A percentile compares a stretch with the other conserved stretches of the same genome.
Conservation (phyloP, 2,329 filamentous ascomycete genomes). For the Claviceps pusilla region DNA sequence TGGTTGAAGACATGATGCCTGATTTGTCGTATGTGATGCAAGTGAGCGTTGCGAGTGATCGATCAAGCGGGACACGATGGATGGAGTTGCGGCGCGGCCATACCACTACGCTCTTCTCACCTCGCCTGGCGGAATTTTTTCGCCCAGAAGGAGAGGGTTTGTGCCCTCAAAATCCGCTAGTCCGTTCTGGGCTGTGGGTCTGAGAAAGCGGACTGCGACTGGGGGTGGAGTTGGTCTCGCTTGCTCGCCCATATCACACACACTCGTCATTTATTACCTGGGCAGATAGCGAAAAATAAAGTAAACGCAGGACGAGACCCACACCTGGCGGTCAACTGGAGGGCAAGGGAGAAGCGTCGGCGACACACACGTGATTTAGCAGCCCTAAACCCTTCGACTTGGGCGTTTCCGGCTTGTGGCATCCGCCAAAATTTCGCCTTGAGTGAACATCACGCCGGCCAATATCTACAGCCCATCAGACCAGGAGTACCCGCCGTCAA, state of each 20-base stretch:
- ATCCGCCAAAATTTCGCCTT: slow-evolving; percentile 22
- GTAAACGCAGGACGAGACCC: background rate
- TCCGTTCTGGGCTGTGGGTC: slow-evolving; percentile 6
- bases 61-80: slow-evolving; percentile 3
- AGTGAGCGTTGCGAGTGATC: slow-evolving; percentile 4
- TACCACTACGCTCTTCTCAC: background rate
- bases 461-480: slow-evolving; percentile 20
- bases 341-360: background rate
- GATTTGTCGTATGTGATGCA: slow-evolving; percentile 11
- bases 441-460: slow-evolving; percentile 21
- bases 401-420: slow-evolving; percentile 14
- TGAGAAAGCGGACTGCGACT: background rate
- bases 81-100: slow-evolving; percentile 4
- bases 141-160: slow-evolving; percentile 16
- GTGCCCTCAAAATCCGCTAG: slow-evolving; percentile 19
- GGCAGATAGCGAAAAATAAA: background rate
- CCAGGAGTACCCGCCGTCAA: slow-evolving; percentile 26
- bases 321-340: background rate
- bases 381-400: slow-evolving; percentile 22
- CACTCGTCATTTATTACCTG: background rate
- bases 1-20: slow-evolving; percentile 58
- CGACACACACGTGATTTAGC: slow-evolving; percentile 13
- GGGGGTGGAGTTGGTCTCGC: background rate
- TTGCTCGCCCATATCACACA: background rate
- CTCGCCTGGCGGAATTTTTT: slow-evolving; percentile 9